Percentiles rank a stretch among this genome's conserved stretches.
Evolutionary conservation across 2,329 filamentous ascomycete species (phyloP).

Genomic region (Penicillium sp.): DNA sequence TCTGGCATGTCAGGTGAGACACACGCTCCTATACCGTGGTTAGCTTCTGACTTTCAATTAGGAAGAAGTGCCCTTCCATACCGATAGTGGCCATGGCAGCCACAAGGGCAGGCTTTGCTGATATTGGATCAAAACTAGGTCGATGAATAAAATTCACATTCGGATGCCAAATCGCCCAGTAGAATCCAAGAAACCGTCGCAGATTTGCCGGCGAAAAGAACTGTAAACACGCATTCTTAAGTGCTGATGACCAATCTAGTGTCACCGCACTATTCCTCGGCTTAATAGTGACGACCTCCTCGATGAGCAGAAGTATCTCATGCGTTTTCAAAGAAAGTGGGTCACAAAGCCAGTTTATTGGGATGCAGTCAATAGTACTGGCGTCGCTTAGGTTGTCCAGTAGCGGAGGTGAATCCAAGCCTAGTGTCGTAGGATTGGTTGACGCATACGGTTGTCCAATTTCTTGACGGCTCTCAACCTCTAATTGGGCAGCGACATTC

Average conservation of each 20-base stretch:
- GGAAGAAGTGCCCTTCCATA: not conserved
- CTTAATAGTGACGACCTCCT: slow-evolving; percentile 44
- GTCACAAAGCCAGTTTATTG: slow-evolving; percentile 37
- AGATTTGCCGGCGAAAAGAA: slow-evolving; percentile 37
- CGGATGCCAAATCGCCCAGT: slow-evolving; percentile 48
- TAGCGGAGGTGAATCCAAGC: slow-evolving; percentile 12
- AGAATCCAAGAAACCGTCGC: slow-evolving; percentile 41
- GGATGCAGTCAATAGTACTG: slow-evolving; percentile 11
- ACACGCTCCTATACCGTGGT: slow-evolving; percentile 18
- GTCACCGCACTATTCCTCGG: slow-evolving; percentile 45
- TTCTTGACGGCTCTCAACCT: slow-evolving; percentile 10
- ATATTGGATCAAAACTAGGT: slow-evolving; percentile 43
- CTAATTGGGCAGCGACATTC: slow-evolving; percentile 23
- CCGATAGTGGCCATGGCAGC: slow-evolving; percentile 47
- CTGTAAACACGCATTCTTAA: slow-evolving; percentile 36
- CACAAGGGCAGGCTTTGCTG: slow-evolving; percentile 39
- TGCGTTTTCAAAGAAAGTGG: slow-evolving; percentile 45
- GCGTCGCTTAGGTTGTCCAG: slow-evolving; percentile 15
- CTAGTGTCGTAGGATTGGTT: not conserved
- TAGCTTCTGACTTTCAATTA: slow-evolving; percentile 16
- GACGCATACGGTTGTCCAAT: not conserved
- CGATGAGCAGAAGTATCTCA: slow-evolving; percentile 44
- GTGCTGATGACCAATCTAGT: slow-evolving; percentile 41
- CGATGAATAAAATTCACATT: slow-evolving; percentile 46
- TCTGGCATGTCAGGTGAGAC: slow-evolving; percentile 42